Evolutionary conservation across 2,329 filamentous ascomycete species (phyloP).

Genomic region (Aureobasidium sp.): DNA sequence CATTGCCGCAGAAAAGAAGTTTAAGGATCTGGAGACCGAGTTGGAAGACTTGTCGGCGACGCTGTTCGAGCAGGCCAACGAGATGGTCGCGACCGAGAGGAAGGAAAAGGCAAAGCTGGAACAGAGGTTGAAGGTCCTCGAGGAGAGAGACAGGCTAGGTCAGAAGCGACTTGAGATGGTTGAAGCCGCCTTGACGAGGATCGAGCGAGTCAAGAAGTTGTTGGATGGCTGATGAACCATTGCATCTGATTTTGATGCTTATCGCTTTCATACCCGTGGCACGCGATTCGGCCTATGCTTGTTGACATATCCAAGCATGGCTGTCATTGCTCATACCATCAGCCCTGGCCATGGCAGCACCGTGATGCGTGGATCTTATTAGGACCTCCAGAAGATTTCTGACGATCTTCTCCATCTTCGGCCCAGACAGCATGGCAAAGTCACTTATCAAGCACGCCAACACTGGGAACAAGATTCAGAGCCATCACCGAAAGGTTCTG

Average conservation of each 20-base stretch:
- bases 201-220: conserved; percentile 62
- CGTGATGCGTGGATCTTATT: too few relatives aligned
- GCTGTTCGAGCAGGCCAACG: conserved; percentile 72
- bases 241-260: not conserved
- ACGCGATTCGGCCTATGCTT: not conserved
- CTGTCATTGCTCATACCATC: not conserved
- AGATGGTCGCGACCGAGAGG: conserved; percentile 74
- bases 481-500: too few relatives aligned
- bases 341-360: too few relatives aligned
- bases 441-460: too few relatives aligned
- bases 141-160: conserved; percentile 65
- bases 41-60: conserved; percentile 68
- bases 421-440: too few relatives aligned
- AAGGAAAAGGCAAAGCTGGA: conserved; percentile 64
- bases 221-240: conserved; percentile 35
- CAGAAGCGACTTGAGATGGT: conserved; percentile 59
- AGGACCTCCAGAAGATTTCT: too few relatives aligned
- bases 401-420: too few relatives aligned
- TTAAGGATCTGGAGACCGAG: conserved; percentile 61
- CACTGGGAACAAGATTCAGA: too few relatives aligned
- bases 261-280: not conserved
- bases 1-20: conserved; percentile 57
- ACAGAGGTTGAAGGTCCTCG: conserved; percentile 60
- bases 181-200: conserved; percentile 62
- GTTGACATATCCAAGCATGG: not conserved